Evolutionary conservation across 1,284 basidiomycete genomes (phyloP), one percentile per base, ranked within the genome.

Genomic region (Neolentinus lepideus): DNA sequence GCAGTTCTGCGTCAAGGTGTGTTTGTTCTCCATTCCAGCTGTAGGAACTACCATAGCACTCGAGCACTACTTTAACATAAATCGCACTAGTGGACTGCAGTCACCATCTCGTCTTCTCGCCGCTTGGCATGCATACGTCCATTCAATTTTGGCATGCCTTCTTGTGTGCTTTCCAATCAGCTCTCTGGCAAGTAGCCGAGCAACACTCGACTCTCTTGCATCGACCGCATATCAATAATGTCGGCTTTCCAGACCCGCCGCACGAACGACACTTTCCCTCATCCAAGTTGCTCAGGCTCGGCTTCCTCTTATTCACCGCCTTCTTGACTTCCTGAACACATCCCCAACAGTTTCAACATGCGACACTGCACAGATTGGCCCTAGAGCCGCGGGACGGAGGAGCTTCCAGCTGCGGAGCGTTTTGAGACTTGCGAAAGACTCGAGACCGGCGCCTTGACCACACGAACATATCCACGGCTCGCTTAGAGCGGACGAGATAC

Each of bases 291-390:
- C n/a, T n/a, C n/a, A n/a, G n/a, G n/a, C n/a, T n/a, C n/a, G n/a
- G n/a, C n/a, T n/a, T n/a, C n/a, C n/a, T n/a, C n/a, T n/a, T n/a
- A n/a, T 51, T 57, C 46, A 36, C 4, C 12, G 22, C 52, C 14
- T n/a, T 47, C 3, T 4, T 31, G 27, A n/a, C 21, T 11, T 36
- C 16, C 53, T 47, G 35, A 57, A n/a, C 11, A 56, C 36, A n/a
- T 56, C 56, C 3, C 62, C 67, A 9, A 74, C 64, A 14, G 60
- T 58, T 57, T 80, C 73, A 56, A 78, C 54, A 57, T 75, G 78
- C 10, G 75, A 69, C 19, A 77, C 71, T 0, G 74, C 68, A 55
- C 80, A 82, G 1, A 81, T 63, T 0, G 76, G 79, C 6, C 74
- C 69, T 33, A 81, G 67, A 2, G 77, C 81, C 11, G 71, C 64